Percentiles rank a stretch among this genome's conserved stretches.
Conservation (phyloP, 306 rosid species). For the Corylus americana region DNA sequence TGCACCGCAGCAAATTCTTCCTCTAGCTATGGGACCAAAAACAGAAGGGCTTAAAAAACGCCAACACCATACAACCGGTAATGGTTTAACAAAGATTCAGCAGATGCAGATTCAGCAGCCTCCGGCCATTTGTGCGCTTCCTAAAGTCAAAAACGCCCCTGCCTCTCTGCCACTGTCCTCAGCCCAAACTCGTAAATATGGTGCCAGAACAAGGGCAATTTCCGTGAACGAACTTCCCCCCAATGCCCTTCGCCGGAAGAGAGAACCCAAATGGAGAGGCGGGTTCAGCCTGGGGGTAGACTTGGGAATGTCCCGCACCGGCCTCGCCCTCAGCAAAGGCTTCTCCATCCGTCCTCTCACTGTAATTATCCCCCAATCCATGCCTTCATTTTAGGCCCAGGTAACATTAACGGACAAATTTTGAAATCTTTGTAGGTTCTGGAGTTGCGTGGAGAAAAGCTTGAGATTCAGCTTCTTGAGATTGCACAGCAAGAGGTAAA, state of each 20-base stretch:
- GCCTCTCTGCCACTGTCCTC: slow-evolving; percentile 1
- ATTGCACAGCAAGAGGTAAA: slow-evolving; percentile 37
- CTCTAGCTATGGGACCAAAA: too few relatives aligned
- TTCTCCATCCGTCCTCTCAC: slow-evolving; percentile 72
- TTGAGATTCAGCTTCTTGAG: slow-evolving; percentile 65
- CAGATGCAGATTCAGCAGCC: neutral
- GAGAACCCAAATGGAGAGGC: slow-evolving; percentile 71
- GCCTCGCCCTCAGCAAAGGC: slow-evolving; percentile 90
- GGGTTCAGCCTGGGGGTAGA: slow-evolving; percentile 91
- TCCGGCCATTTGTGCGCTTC: neutral
- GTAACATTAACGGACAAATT: neutral
- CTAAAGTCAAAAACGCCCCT: neutral
- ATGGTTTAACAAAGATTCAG: too few relatives aligned
- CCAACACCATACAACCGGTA: too few relatives aligned
- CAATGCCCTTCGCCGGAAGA: slow-evolving; percentile 68
- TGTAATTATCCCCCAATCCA: slow-evolving; percentile 29
- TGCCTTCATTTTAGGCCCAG: neutral
- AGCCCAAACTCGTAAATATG: slow-evolving; percentile 11
- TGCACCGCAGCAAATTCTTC: too few relatives aligned
- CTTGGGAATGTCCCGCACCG: slow-evolving; percentile 81
- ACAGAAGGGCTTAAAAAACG: too few relatives aligned
- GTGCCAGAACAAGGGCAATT: slow-evolving; percentile 16
- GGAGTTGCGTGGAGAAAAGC: slow-evolving; percentile 86
- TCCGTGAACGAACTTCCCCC: slow-evolving; percentile 62
- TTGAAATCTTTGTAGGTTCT: slow-evolving; percentile 50